Base-by-base conservation (phyloP, 2,329 filamentous ascomycete genomes). In the Ceratocystis cubensis region DNA sequence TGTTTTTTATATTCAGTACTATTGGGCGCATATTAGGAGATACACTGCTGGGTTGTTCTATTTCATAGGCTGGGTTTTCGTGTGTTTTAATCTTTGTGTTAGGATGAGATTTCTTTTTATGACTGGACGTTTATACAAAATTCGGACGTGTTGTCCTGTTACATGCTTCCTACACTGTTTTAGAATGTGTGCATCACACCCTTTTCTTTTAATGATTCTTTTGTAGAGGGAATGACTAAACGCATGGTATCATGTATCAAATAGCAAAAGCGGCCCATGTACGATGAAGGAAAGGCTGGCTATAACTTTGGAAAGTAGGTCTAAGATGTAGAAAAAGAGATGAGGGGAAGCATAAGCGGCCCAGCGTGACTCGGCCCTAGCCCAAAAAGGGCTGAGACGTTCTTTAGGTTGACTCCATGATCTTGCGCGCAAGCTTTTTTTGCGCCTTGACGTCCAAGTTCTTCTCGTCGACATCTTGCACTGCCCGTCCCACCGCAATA, bases 401-500 rank as follows among this genome's bases (percentile, higher is more conserved):
- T 59, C 53, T 17, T 59, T n/a, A 59, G 6, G 5, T 2, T 5
- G 56, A 59, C 22, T 68, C 62, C 45, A 66, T 28, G 61, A 88
- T 75, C 74, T 80, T 85, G 72, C 81, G 84, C 17, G 88, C 88
- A 68, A 89, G 73, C 73, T 86, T 88, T 76, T 80, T 85, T 77
- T 93, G 89, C 69, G 81, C 83, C 62, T 88, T 85, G 41, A 85
- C 77, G 2, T 78, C 81, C 69, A 91, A 76, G 1, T 78, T 78
- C 65, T 82, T 81, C 72, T 87, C 82, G 74, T 97, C 92, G n/a
- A 87, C 88, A 73, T 89, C 84, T 71, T 82, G 82, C 61, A 99
- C 78, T 56, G 90, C 89, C 71, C 84, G 84, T 0, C 92, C 93
- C 66, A 97, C 88, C 0, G 85, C 82, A 69, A 96, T 78, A 6